Evolutionary conservation across 1,284 basidiomycete species (phyloP).

Genomic region (Apiotrichum mycotoxinovorans): DNA sequence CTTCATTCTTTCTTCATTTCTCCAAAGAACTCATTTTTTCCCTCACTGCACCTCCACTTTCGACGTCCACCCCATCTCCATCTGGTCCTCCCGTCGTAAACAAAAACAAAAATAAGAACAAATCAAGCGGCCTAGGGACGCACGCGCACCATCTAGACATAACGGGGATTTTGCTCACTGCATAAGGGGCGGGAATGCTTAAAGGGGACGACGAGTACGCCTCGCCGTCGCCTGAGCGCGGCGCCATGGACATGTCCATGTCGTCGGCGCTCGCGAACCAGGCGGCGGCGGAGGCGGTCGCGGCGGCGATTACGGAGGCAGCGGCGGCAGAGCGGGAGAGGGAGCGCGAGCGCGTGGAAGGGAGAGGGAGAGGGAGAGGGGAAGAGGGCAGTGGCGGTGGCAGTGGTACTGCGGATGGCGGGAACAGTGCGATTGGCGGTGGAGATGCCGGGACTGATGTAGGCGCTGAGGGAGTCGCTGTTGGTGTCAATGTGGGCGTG

Average conservation of each 20-base stretch:
- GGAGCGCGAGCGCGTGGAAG: neutral
- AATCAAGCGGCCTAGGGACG: conserved; percentile 10
- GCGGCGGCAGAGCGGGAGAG: neutral
- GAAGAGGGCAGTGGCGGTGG: too few species aligned
- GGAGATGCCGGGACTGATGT: too few species aligned
- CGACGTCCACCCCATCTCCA: conserved; percentile 23
- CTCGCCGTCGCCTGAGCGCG: conserved; percentile 11
- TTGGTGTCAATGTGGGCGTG: too few species aligned
- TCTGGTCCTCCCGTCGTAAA: neutral
- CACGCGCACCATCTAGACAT: conserved; percentile 32
- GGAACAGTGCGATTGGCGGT: too few species aligned
- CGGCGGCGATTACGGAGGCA: conserved; percentile 17
- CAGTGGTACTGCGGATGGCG: too few species aligned
- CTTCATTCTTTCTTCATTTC: conserved; percentile 15
- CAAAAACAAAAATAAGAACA: conserved; percentile 6
- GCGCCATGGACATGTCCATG: conserved; percentile 36
- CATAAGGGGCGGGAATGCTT: conserved; percentile 11
- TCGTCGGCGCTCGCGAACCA: conserved; percentile 36
- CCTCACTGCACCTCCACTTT: conserved; percentile 19
- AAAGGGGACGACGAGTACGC: conserved; percentile 13
- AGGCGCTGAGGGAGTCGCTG: too few species aligned
- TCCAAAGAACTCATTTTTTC: conserved; percentile 4
- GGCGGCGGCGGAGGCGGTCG: conserved; percentile 37
- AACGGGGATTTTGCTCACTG: too few species aligned
- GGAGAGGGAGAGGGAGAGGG: neutral